phyloP scores from a whole-genome alignment of 306 rosid genomes.

The Trifolium pratense region DNA sequence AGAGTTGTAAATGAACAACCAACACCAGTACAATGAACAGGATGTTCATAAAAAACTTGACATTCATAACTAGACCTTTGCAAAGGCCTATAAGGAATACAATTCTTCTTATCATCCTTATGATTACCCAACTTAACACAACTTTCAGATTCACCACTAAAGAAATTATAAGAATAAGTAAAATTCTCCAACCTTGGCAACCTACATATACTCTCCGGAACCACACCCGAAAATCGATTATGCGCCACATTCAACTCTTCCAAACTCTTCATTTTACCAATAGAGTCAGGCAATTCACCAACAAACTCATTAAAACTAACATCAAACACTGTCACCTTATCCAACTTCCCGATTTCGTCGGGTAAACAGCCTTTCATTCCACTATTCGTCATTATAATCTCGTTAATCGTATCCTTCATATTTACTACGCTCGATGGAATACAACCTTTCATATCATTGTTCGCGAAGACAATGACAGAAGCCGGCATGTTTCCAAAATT shows the following conservation, averaged over 20 bases:
- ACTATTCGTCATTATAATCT: slow-evolving; percentile 65
- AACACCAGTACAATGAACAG: slow-evolving; percentile 60
- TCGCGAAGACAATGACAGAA: slow-evolving; percentile 78
- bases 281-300: slow-evolving; percentile 69
- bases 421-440: slow-evolving; percentile 62
- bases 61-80: slow-evolving; percentile 70
- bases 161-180: slow-evolving; percentile 71
- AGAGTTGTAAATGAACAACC: slow-evolving; percentile 49
- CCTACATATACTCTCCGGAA: slow-evolving; percentile 67
- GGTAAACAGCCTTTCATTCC: slow-evolving; percentile 82
- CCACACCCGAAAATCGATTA: slow-evolving; percentile 64
- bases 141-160: slow-evolving; percentile 55
- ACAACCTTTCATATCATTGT: slow-evolving; percentile 64
- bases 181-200: slow-evolving; percentile 79
- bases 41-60: slow-evolving; percentile 51
- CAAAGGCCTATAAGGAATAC: slow-evolving; percentile 67
- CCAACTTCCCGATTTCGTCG: slow-evolving; percentile 56
- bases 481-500: slow-evolving; percentile 64
- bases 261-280: slow-evolving; percentile 67
- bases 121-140: slow-evolving; percentile 59
- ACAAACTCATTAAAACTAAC: slow-evolving; percentile 63
- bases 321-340: slow-evolving; percentile 70
- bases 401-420: slow-evolving; percentile 67
- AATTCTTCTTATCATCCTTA: slow-evolving; percentile 66
- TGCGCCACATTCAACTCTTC: slow-evolving; percentile 76